phyloP scores from a whole-genome alignment of 179 eudicot species.

The Spinacia oleracea region DNA sequence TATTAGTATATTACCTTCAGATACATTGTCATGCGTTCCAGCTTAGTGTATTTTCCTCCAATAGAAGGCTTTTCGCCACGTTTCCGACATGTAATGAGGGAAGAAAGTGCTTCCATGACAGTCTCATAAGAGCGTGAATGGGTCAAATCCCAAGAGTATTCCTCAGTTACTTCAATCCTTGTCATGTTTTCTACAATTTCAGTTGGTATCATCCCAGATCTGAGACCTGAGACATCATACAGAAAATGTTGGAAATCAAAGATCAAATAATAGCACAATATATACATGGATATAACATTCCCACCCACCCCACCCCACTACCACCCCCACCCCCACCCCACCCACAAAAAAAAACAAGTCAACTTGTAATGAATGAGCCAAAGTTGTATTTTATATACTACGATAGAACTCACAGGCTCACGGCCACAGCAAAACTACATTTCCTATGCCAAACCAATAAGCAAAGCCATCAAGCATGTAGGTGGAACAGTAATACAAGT shows the following conservation, averaged over 20 bases:
- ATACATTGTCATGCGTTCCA: constrained; percentile 77
- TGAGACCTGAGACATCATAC: constrained; percentile 39
- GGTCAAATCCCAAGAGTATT: constrained; percentile 32
- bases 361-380: no score
- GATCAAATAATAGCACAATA: not conserved
- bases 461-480: not conserved
- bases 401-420: constrained; percentile 1
- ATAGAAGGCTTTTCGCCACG: constrained; percentile 47
- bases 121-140: constrained; percentile 56
- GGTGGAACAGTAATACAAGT: not conserved
- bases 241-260: constrained; percentile 24
- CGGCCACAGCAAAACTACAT: not conserved
- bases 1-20: constrained; percentile 39
- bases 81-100: constrained; percentile 63
- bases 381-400: not conserved
- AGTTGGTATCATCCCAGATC: constrained; percentile 43
- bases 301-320: no score
- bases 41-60: constrained; percentile 46
- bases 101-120: constrained; percentile 84
- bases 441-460: not conserved
- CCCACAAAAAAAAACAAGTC: not conserved
- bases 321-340: not conserved
- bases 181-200: constrained; percentile 33
- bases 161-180: constrained; percentile 30
- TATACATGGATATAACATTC: not conserved